Evolutionary conservation across 1,139 yeast species (phyloP).

Genomic region (Kluyveromyces sp.): DNA sequence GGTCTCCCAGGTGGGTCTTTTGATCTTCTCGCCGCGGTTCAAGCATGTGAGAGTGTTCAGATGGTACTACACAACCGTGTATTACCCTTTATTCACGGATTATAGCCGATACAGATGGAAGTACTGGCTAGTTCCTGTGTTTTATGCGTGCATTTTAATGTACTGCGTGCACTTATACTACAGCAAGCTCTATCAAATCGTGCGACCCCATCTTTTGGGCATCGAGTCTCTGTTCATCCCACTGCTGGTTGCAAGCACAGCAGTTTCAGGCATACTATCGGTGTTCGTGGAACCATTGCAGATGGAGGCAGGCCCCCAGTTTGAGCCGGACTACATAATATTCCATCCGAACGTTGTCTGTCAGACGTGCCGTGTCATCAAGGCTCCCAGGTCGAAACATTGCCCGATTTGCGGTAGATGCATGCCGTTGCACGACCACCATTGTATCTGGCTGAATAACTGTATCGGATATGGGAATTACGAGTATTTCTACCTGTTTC

Average conservation of each 20-base stretch:
- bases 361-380: constrained; percentile 56
- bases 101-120: constrained; percentile 22
- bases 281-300: constrained; percentile 1
- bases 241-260: constrained; percentile 14
- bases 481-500: constrained; percentile 59
- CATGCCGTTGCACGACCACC: constrained; percentile 72
- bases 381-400: constrained; percentile 88
- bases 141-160: constrained; percentile 21
- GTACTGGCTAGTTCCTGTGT: constrained; percentile 24
- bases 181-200: constrained; percentile 13
- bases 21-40: constrained; percentile 25
- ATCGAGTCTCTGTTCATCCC: constrained; percentile 23
- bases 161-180: constrained; percentile 20
- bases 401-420: constrained; percentile 71
- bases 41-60: constrained; percentile 19
- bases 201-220: constrained; percentile 11
- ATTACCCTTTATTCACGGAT: constrained; percentile 24
- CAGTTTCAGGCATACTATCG: constrained; percentile 8
- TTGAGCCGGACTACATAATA: constrained; percentile 47
- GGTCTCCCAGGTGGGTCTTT: constrained; percentile 18
- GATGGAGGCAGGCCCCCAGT: constrained; percentile 24
- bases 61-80: constrained; percentile 21
- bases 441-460: constrained; percentile 91
- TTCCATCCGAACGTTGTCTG: constrained; percentile 39
- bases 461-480: constrained; percentile 79